Conservation (phyloP, 2,329 filamentous ascomycete species). For the Fusarium sp. region DNA sequence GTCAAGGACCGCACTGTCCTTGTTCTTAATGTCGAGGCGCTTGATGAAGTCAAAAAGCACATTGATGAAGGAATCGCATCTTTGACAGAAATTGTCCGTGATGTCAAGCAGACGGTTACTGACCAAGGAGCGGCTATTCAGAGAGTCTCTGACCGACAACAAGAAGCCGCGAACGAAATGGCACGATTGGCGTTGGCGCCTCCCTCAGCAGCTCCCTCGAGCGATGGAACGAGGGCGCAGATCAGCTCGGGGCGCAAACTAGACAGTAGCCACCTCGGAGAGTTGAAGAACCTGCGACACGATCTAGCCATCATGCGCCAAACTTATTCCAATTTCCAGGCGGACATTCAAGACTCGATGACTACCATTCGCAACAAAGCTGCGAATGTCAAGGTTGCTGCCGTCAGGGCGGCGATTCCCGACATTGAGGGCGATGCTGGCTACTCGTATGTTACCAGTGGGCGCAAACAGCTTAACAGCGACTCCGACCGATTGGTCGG, state of each 20-base stretch:
- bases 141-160: slow-evolving; percentile 88
- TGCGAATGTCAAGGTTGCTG: slow-evolving; percentile 80
- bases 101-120: slow-evolving; percentile 84
- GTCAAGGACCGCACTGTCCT: slow-evolving; percentile 95
- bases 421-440: slow-evolving; percentile 82
- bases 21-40: slow-evolving; percentile 91
- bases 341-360: slow-evolving; percentile 91
- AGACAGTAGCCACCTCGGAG: slow-evolving; percentile 74
- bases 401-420: slow-evolving; percentile 77
- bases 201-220: slow-evolving; percentile 58
- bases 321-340: slow-evolving; percentile 91
- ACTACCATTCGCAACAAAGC: slow-evolving; percentile 85
- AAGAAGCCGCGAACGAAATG: slow-evolving; percentile 90
- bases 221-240: slow-evolving; percentile 57
- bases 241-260: slow-evolving; percentile 58
- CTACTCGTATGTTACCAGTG: slow-evolving; percentile 84
- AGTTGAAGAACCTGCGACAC: slow-evolving; percentile 84
- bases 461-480: slow-evolving; percentile 86
- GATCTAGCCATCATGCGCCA: slow-evolving; percentile 93
- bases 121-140: slow-evolving; percentile 87
- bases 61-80: slow-evolving; percentile 91
- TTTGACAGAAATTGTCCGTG: slow-evolving; percentile 85
- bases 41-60: slow-evolving; percentile 96
- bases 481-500: slow-evolving; percentile 93
- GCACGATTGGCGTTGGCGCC: slow-evolving; percentile 68